Evolutionary conservation across 257 asterid genomes (phyloP).

Genomic region (Forsythia suspensa): DNA sequence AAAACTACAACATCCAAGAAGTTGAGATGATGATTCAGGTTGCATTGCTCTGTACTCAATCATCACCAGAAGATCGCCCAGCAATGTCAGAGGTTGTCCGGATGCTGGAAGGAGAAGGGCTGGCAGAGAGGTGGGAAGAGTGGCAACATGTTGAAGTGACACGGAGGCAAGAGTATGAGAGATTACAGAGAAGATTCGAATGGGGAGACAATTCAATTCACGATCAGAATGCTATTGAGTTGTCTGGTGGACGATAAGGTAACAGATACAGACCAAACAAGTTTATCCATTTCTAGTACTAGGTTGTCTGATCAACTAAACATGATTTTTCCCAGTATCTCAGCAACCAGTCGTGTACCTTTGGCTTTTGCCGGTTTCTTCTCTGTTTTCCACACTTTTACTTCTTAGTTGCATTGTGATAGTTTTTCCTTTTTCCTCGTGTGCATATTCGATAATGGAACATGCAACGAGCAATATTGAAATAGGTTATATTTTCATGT

Average conservation of each 20-base stretch:
- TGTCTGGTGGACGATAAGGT: slow-evolving; percentile 80
- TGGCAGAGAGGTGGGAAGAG: slow-evolving; percentile 90
- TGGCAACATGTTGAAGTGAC: slow-evolving; percentile 79
- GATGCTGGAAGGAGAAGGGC: slow-evolving; percentile 93
- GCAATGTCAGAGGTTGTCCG: slow-evolving; percentile 96
- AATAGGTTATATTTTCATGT: neutral
- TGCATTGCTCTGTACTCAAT: slow-evolving; percentile 85
- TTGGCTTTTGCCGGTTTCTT: neutral
- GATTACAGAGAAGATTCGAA: slow-evolving; percentile 74
- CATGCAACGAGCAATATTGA: neutral
- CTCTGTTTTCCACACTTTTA: too few relatives aligned
- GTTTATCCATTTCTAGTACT: neutral
- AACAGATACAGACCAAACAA: slow-evolving; percentile 3
- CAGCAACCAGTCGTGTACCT: neutral
- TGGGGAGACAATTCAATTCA: slow-evolving; percentile 81
- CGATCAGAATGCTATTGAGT: slow-evolving; percentile 72
- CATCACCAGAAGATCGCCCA: slow-evolving; percentile 89
- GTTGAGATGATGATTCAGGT: slow-evolving; percentile 98
- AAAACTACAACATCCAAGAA: slow-evolving; percentile 55
- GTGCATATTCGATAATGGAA: neutral
- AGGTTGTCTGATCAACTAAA: neutral
- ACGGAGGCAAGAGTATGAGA: slow-evolving; percentile 69
- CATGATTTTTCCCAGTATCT: slow-evolving; percentile 7
- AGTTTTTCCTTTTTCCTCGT: neutral
- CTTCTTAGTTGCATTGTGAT: neutral